Percentiles rank a stretch among this genome's conserved stretches.
Conservation (phyloP, 805 yeast genomes). For the Kluyveromyces siamensis region DNA sequence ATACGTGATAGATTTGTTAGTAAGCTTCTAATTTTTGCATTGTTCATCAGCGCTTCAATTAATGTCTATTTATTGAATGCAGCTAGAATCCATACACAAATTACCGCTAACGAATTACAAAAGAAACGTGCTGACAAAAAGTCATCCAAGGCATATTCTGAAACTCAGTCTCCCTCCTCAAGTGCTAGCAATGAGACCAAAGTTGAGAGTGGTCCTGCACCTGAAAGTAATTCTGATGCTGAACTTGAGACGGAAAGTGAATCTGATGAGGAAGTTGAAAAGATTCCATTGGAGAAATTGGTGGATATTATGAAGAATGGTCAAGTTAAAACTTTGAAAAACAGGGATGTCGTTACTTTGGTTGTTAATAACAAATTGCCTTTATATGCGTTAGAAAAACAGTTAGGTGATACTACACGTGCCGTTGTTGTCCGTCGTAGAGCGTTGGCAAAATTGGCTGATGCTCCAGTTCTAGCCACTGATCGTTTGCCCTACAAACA, state of each 20-base stretch:
- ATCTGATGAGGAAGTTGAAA: slow-evolving; percentile 26
- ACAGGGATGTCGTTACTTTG: slow-evolving; percentile 67
- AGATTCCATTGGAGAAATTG: slow-evolving; percentile 59
- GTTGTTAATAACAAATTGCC: slow-evolving; percentile 76
- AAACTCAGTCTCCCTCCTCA: slow-evolving; percentile 9
- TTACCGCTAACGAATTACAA: slow-evolving; percentile 26
- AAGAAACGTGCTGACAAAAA: slow-evolving; percentile 15
- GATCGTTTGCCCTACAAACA: slow-evolving; percentile 66
- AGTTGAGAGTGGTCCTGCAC: slow-evolving; percentile 4
- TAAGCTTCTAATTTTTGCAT: slow-evolving; percentile 62
- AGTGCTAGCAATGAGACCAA: slow-evolving; percentile 3
- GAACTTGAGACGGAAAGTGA: slow-evolving; percentile 29
- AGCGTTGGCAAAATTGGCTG: slow-evolving; percentile 77
- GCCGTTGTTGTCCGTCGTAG: slow-evolving; percentile 92
- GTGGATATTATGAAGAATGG: slow-evolving; percentile 60
- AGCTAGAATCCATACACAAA: slow-evolving; percentile 54
- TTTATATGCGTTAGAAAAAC: slow-evolving; percentile 88
- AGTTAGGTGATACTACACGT: slow-evolving; percentile 76
- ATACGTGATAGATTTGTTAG: slow-evolving; percentile 75
- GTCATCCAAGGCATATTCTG: slow-evolving; percentile 5
- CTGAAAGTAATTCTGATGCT: slow-evolving; percentile 10
- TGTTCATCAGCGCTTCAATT: slow-evolving; percentile 67
- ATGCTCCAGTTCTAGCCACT: slow-evolving; percentile 69
- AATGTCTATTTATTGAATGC: slow-evolving; percentile 83
- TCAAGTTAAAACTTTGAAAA: slow-evolving; percentile 49